Evolutionary conservation across 768 basidiomycete species (phyloP), one percentile per base, ranked within the genome.

Genomic region (Termitomyces sp.): DNA sequence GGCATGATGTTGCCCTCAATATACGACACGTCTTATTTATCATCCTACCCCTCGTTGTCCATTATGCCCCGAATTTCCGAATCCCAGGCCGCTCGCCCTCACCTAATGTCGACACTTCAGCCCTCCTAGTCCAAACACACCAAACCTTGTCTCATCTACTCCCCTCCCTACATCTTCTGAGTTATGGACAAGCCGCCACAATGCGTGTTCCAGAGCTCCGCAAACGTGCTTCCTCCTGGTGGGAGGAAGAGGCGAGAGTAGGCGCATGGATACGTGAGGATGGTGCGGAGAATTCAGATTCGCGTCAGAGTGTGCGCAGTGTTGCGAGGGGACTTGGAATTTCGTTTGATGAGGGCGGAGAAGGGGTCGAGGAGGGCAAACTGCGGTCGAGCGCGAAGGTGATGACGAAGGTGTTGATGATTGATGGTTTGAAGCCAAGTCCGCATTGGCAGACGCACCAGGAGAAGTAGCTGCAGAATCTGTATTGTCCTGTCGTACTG

Each of bases 21-120:
- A 59, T 71, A 34, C 87, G 89, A n/a, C 79, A 81, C 53, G 27
- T 75, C 1, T 67, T 87, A 53, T 86, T 90, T 71, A 72, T 89
- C 55, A 7, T 77, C 31, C 73, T 90, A 2, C 85, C 87, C 5
- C 59, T 83, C 27, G 35, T 80, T 51, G 65, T 84, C 10, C 77
- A 80, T 65, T 60, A 74, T 49, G 76, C 82, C 5, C 75, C 63
- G 66, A 61, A 62, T 74, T 66, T 69, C 74, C 62, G 55, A 53
- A 72, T 56, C 17, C 65, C 68, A 37, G 12, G 54, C 5, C 58
- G 60, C 59, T 63, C 43, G 69, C 65, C 6, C 62, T 62, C 68
- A 66, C 57, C 53, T 68, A 71, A 63, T 48, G 60, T 49, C 62
- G 40, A 62, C 56, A 37, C 57, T 7, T 53, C 65, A 21, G 32